phyloP scores from a whole-genome alignment of 75 land plant genomes.

The Pinus tabuliformis region DNA sequence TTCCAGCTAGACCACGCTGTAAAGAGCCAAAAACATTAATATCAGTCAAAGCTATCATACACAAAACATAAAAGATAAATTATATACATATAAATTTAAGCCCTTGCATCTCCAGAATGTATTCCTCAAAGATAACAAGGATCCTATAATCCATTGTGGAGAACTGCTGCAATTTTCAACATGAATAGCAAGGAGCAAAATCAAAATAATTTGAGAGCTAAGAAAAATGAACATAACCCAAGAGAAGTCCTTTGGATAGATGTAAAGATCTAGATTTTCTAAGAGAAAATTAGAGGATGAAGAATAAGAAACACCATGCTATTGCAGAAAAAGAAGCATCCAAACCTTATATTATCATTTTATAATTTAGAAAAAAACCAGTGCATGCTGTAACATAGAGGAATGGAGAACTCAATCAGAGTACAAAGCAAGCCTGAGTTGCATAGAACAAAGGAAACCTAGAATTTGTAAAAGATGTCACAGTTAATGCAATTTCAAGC shows the following conservation, averaged over 20 bases:
- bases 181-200: neutral
- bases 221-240: neutral
- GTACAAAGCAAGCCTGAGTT: no score
- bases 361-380: neutral
- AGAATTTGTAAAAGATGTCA: no score
- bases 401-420: neutral
- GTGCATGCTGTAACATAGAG: neutral
- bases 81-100: neutral
- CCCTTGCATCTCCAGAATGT: neutral
- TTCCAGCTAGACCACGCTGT: conserved; percentile 91
- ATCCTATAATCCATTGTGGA: neutral
- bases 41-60: neutral
- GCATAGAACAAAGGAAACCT: no score
- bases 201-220: neutral
- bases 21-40: neutral
- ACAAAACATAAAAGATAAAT: conserved; percentile 1
- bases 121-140: neutral
- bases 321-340: neutral
- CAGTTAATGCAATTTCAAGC: no score
- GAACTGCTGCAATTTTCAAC: neutral
- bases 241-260: neutral
- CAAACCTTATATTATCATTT: neutral
- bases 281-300: no score
- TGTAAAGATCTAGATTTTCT: no score
- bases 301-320: neutral